Conservation (phyloP, 2,329 filamentous ascomycete genomes). For the Sphaerulina populicola region DNA sequence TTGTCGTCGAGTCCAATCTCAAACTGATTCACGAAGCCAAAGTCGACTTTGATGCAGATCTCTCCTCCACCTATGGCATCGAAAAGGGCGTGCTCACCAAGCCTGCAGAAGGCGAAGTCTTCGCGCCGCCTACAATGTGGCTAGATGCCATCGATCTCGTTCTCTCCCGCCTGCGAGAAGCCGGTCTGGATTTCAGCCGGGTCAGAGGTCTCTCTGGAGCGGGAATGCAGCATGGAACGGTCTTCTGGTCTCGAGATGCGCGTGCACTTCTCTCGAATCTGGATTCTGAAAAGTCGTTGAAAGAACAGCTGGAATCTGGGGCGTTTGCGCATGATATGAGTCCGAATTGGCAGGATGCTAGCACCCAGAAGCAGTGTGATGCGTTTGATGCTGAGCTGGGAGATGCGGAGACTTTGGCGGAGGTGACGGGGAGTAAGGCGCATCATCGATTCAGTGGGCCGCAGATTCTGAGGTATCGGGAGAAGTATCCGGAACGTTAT, state of each 20-base stretch:
- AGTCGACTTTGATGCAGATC: slow-evolving; percentile 90
- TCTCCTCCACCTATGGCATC: slow-evolving; percentile 54
- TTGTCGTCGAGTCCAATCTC: slow-evolving; percentile 76
- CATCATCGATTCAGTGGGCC: slow-evolving; percentile 99
- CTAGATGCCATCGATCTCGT: slow-evolving; percentile 86
- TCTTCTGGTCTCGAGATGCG: slow-evolving; percentile 75
- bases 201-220: slow-evolving; percentile 81
- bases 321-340: slow-evolving; percentile 79
- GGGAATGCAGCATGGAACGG: slow-evolving; percentile 95
- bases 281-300: slow-evolving; percentile 52
- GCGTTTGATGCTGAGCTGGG: slow-evolving; percentile 70
- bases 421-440: slow-evolving; percentile 80
- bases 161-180: slow-evolving; percentile 59
- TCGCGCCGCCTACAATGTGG: slow-evolving; percentile 88
- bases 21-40: slow-evolving; percentile 76
- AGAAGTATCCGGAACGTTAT: slow-evolving; percentile 74
- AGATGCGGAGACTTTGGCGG: slow-evolving; percentile 58
- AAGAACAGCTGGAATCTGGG: slow-evolving; percentile 57
- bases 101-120: slow-evolving; percentile 76
- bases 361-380: slow-evolving; percentile 86
- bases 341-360: slow-evolving; percentile 97
- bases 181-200: slow-evolving; percentile 62
- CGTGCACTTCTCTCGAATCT: slow-evolving; percentile 56
- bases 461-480: slow-evolving; percentile 82
- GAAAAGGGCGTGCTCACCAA: slow-evolving; percentile 82